A percentile compares a stretch with the other conserved stretches of the same genome.
These are phyloP conservation scores for Coniochaeta ligniaria DNA, from an alignment of 2,329 filamentous ascomycete species.

Conservation along the genomic window DNA sequence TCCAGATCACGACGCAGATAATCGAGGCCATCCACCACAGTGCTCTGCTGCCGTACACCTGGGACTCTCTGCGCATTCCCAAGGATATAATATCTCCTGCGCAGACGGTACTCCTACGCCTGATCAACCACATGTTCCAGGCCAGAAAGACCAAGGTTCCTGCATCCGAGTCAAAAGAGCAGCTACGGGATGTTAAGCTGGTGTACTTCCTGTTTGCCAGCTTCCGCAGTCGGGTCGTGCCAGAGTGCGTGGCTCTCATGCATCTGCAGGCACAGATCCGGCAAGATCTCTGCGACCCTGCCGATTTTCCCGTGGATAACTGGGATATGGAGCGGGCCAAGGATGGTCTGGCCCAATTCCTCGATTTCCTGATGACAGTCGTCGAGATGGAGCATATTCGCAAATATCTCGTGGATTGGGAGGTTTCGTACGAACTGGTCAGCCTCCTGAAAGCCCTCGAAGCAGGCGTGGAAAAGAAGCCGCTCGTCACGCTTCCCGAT, in stretches of 20 bases:
- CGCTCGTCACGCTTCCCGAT: slow-evolving; percentile 45
- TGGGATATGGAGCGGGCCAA: slow-evolving; percentile 99
- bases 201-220: slow-evolving; percentile 90
- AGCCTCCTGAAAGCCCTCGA: slow-evolving; percentile 83
- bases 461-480: slow-evolving; percentile 76
- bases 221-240: slow-evolving; percentile 87
- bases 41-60: slow-evolving; percentile 83
- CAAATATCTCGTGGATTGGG: slow-evolving; percentile 81
- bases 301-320: slow-evolving; percentile 87
- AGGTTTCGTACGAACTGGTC: slow-evolving; percentile 81
- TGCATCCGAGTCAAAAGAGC: slow-evolving; percentile 42
- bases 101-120: slow-evolving; percentile 85
- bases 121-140: slow-evolving; percentile 85
- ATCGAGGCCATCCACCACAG: slow-evolving; percentile 89
- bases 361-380: slow-evolving; percentile 87
- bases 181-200: slow-evolving; percentile 49
- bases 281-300: slow-evolving; percentile 63
- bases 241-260: slow-evolving; percentile 90
- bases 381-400: slow-evolving; percentile 82
- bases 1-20: slow-evolving; percentile 94
- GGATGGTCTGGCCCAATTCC: slow-evolving; percentile 87
- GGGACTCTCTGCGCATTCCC: slow-evolving; percentile 82
- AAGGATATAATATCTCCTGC: slow-evolving; percentile 96
- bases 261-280: slow-evolving; percentile 88
- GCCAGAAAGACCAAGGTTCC: slow-evolving; percentile 33